phyloP scores from a whole-genome alignment of 176 grass and related monocot species.

The Carex myosuroides region DNA sequence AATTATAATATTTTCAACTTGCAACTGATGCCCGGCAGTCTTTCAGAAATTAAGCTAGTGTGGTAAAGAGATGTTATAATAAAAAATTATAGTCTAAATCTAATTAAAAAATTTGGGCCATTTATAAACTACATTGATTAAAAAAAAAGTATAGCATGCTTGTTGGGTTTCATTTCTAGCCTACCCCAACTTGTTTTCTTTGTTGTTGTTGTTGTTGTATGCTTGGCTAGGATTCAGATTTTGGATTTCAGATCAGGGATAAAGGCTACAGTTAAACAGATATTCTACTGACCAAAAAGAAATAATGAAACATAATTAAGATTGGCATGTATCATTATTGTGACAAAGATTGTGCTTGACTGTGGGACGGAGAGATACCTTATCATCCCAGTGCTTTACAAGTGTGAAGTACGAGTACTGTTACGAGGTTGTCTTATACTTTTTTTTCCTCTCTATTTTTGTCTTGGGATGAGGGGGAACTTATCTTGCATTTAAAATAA shows the following conservation, averaged over 20 bases:
- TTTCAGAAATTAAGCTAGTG: background rate
- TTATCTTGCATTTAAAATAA: background rate
- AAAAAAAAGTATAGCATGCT: background rate
- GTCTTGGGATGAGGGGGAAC: background rate
- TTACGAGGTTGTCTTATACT: background rate
- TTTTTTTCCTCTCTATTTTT: background rate
- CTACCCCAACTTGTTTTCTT: too few species aligned
- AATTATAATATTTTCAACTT: background rate
- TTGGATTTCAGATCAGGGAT: background rate
- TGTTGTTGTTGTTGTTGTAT: too few species aligned
- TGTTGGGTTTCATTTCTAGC: too few species aligned
- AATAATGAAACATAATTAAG: background rate
- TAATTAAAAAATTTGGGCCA: background rate
- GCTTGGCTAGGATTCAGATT: background rate
- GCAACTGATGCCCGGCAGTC: background rate
- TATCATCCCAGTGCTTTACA: background rate
- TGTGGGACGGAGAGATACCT: background rate
- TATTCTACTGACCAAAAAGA: background rate
- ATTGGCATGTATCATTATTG: background rate
- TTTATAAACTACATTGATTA: background rate
- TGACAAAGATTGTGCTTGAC: background rate
- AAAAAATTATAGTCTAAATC: background rate
- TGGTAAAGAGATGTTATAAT: background rate
- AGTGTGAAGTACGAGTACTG: background rate
- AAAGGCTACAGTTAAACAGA: background rate